Conservation (phyloP, 2,329 filamentous ascomycete genomes). For the Aspergillus clavatus region DNA sequence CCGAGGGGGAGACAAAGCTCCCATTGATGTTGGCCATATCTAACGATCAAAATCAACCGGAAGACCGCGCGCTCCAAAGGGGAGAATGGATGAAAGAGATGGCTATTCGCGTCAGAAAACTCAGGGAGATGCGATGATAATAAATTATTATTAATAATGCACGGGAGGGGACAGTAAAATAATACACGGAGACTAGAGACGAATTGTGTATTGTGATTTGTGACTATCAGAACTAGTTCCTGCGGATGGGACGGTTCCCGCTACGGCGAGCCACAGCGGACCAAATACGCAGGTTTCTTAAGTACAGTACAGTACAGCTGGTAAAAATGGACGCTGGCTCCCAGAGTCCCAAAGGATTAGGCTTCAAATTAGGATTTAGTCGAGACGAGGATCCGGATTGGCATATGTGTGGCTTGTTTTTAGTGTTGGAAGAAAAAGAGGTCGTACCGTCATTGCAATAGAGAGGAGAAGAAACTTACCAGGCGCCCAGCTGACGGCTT, state of each 20-base stretch:
- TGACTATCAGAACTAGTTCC: not conserved
- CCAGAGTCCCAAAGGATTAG: no score
- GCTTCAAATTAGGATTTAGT: no score
- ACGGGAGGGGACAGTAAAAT: constrained; percentile 1
- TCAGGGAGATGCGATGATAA: not conserved
- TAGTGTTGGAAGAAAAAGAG: no score
- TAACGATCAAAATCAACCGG: constrained; percentile 13
- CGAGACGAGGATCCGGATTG: no score
- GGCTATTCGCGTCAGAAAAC: not conserved
- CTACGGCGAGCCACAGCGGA: not conserved
- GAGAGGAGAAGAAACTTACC: no score
- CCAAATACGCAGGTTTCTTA: not conserved
- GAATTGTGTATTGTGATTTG: no score
- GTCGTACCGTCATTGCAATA: no score
- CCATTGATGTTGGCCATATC: constrained; percentile 53
- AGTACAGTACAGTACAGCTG: not conserved
- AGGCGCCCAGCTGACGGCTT: no score
- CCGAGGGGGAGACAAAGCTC: constrained; percentile 65
- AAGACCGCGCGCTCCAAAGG: constrained; percentile 12
- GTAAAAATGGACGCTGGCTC: not conserved
- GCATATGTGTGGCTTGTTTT: no score
- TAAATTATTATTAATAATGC: constrained; percentile 4
- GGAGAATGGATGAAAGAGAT: constrained; percentile 6
- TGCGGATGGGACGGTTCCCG: not conserved
- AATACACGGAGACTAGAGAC: not conserved